Evolutionary conservation across 2,329 filamentous ascomycete species (phyloP).

Genomic region (Apiospora hydei): DNA sequence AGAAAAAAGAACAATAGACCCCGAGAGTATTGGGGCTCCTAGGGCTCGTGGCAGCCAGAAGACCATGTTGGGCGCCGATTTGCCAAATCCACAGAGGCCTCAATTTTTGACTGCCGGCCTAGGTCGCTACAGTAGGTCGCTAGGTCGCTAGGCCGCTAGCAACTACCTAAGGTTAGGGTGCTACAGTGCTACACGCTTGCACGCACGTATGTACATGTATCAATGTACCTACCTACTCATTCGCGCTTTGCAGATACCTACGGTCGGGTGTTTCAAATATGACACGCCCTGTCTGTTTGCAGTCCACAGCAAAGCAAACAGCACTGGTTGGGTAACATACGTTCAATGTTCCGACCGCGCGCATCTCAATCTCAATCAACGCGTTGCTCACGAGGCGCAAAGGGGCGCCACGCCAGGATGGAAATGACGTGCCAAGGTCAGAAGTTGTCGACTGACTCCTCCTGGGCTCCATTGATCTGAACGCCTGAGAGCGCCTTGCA

Average conservation of each 20-base stretch:
- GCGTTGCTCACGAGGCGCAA: constrained; percentile 11
- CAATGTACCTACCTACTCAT: too few species aligned
- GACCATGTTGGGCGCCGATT: not conserved
- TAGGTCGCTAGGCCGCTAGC: not conserved
- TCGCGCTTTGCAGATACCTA: not conserved
- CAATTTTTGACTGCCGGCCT: not conserved
- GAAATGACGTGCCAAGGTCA: not conserved
- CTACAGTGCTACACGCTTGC: not conserved
- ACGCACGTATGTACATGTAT: not conserved
- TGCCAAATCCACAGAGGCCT: not conserved
- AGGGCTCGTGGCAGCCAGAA: not conserved
- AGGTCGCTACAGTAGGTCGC: too few species aligned
- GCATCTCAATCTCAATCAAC: not conserved
- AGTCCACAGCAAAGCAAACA: not conserved
- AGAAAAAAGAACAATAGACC: not conserved
- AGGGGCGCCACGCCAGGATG: not conserved
- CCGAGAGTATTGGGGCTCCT: not conserved
- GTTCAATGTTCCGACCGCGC: not conserved
- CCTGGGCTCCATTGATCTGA: not conserved
- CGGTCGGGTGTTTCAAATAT: not conserved
- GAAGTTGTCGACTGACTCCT: not conserved
- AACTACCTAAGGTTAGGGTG: too few species aligned
- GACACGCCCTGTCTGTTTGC: not conserved
- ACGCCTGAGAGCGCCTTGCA: not conserved
- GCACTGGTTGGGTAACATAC: not conserved